A percentile compares a stretch with the other conserved stretches of the same genome.
Evolutionary conservation across 768 basidiomycete species (phyloP).

Genomic region (Kwoniella newhampshirensis): DNA sequence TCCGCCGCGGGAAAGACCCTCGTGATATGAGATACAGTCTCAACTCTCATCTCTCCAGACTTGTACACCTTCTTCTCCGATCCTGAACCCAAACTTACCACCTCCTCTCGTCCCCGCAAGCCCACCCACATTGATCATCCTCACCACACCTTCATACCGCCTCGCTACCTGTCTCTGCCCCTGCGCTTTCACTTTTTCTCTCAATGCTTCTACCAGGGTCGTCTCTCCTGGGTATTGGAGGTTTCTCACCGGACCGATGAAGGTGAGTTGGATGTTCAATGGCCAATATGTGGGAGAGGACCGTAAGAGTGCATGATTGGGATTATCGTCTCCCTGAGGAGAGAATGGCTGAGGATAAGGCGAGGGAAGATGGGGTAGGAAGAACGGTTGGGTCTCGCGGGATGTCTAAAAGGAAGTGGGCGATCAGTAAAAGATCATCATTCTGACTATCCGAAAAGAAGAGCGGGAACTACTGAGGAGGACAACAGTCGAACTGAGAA

Average conservation of each 20-base stretch:
- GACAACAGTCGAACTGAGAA: too few species aligned
- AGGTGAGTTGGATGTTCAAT: slow-evolving; percentile 41
- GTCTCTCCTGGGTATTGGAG: slow-evolving; percentile 39
- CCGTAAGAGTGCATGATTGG: not conserved
- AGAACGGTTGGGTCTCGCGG: slow-evolving; percentile 29
- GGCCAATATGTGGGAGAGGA: slow-evolving; percentile 25
- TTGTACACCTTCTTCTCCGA: slow-evolving; percentile 31
- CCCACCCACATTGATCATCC: slow-evolving; percentile 12
- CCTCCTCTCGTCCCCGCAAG: slow-evolving; percentile 19
- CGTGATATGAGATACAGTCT: too few species aligned
- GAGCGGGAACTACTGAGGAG: too few species aligned
- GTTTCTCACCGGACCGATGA: slow-evolving; percentile 19
- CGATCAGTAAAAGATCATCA: not conserved
- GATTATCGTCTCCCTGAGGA: not conserved
- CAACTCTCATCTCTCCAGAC: slow-evolving; percentile 11
- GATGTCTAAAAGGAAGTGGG: slow-evolving; percentile 5
- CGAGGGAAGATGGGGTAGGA: slow-evolving; percentile 30
- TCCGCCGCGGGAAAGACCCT: too few species aligned
- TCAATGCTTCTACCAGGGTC: slow-evolving; percentile 28
- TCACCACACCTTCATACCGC: slow-evolving; percentile 23
- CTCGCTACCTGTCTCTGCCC: not conserved
- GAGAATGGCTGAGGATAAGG: slow-evolving; percentile 31
- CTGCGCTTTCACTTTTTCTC: not conserved
- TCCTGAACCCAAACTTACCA: slow-evolving; percentile 25
- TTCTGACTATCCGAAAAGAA: too few species aligned